Evolutionary conservation across 495 filamentous ascomycete species (phyloP).

Genomic region (Neurospora sublineolata): DNA sequence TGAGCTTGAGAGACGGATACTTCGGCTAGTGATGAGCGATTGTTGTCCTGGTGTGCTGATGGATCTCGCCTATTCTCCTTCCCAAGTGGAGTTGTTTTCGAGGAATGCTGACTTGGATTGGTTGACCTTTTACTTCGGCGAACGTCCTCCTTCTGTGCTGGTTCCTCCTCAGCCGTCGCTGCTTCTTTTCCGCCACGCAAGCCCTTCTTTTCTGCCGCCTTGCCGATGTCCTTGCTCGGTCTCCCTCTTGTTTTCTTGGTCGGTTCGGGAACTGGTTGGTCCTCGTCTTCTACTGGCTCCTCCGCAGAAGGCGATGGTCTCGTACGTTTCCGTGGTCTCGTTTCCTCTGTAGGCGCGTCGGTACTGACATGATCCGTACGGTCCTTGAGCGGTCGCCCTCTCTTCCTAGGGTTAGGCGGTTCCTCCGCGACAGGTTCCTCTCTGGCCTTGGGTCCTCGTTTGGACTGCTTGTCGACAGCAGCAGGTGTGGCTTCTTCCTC

Average conservation of each 20-base stretch:
- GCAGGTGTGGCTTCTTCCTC: background rate
- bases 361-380: background rate
- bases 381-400: background rate
- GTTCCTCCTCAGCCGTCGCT: background rate
- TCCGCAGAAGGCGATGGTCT: background rate
- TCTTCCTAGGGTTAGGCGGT: slow-evolving; percentile 2
- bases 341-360: background rate
- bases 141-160: background rate
- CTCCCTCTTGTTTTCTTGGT: background rate
- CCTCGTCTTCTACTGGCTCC: background rate
- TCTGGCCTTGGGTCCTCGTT: background rate
- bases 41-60: slow-evolving; percentile 3
- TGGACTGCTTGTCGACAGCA: background rate
- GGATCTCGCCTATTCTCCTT: background rate
- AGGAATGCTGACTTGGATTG: background rate
- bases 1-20: slow-evolving; percentile 14
- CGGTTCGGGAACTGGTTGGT: background rate
- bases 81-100: background rate
- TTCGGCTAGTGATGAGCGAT: slow-evolving; percentile 15
- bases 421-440: background rate
- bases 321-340: slow-evolving; percentile 10
- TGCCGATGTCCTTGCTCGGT: background rate
- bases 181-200: background rate
- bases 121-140: slow-evolving; percentile 4
- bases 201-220: background rate